Percentiles rank a stretch among this genome's conserved stretches.
Conservation (phyloP, 192 early-diverging fungal species). For the Backusella mclennaniae region DNA sequence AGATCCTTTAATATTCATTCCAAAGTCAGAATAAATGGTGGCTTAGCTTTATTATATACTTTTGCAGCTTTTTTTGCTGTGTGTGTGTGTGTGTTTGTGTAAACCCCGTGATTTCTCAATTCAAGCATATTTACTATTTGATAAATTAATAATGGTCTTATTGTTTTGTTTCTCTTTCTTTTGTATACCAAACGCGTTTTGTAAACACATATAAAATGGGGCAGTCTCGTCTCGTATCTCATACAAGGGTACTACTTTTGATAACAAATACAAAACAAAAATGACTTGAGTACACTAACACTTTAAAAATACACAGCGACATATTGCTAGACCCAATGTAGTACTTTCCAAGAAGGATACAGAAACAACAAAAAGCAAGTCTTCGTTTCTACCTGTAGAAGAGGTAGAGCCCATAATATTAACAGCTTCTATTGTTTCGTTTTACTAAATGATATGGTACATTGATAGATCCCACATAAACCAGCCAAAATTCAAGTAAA, state of each 20-base stretch:
- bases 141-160: neutral
- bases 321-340: neutral
- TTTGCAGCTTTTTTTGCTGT: neutral
- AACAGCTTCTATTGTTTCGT: neutral
- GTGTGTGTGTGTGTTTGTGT: neutral
- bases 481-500: conserved; percentile 8
- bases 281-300: neutral
- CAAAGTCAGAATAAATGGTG: neutral
- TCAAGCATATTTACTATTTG: neutral
- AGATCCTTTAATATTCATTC: neutral
- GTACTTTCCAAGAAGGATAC: neutral
- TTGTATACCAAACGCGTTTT: neutral
- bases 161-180: neutral
- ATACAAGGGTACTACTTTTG: neutral
- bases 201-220: neutral
- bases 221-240: neutral
- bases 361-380: neutral
- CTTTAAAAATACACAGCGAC: neutral
- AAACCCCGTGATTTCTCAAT: neutral
- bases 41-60: neutral
- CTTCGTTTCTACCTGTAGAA: conserved; percentile 10
- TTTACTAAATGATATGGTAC: neutral
- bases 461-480: neutral
- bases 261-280: neutral
- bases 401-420: neutral